phyloP scores from a whole-genome alignment of 495 filamentous ascomycete genomes.

The Rostrohypoxylon terebratum region DNA sequence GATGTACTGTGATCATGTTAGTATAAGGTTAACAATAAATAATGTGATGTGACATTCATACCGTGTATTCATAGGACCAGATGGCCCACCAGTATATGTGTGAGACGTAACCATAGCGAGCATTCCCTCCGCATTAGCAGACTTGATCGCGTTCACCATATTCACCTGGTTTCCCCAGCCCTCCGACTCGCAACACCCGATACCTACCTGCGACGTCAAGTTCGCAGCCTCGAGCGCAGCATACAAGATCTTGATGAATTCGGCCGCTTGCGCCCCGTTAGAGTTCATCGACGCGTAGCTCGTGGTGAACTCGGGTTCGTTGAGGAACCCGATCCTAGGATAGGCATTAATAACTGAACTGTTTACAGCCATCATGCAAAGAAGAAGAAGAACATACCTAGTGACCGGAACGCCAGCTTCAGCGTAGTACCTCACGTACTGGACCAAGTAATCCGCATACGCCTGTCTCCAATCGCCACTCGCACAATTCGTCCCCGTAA shows the following conservation, averaged over 20 bases:
- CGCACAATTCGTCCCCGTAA: constrained; percentile 56
- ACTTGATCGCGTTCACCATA: constrained; percentile 54
- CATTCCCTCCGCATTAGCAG: constrained; percentile 45
- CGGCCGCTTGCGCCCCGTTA: constrained; percentile 54
- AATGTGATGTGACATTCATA: constrained; percentile 1
- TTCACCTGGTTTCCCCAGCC: constrained; percentile 56
- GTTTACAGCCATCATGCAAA: neutral
- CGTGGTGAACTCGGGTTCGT: constrained; percentile 57
- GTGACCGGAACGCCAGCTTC: constrained; percentile 63
- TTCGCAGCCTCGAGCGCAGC: constrained; percentile 47
- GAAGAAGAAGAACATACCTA: constrained; percentile 59
- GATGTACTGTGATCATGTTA: constrained; percentile 29
- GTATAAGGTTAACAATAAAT: neutral
- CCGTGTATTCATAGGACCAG: constrained; percentile 49
- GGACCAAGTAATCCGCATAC: constrained; percentile 66
- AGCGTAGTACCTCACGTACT: constrained; percentile 64
- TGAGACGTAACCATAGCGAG: constrained; percentile 55
- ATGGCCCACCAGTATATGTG: constrained; percentile 54
- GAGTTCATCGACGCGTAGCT: constrained; percentile 56
- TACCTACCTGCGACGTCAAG: constrained; percentile 49
- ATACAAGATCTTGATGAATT: constrained; percentile 57
- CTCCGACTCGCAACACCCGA: constrained; percentile 57
- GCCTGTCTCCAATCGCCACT: constrained; percentile 67
- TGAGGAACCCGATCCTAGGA: constrained; percentile 50
- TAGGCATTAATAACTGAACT: constrained; percentile 41